Evolutionary conservation across 192 early-diverging fungal genomes (phyloP).

Genomic region (Umbelopsis isabellina): DNA sequence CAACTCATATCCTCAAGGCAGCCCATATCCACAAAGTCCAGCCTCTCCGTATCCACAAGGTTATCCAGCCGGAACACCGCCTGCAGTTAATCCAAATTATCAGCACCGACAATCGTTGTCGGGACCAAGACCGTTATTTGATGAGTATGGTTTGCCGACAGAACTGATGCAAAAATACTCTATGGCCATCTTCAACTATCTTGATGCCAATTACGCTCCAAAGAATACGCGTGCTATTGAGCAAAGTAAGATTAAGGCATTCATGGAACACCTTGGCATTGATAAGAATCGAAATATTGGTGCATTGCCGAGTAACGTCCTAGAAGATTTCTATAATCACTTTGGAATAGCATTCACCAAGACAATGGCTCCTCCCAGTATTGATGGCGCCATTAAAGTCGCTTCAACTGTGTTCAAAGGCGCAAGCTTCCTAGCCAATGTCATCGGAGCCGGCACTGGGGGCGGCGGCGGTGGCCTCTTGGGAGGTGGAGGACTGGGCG

Average conservation of each 20-base stretch:
- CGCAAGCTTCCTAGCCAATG: background rate
- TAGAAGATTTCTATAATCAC: background rate
- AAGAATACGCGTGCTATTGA: conserved; percentile 3
- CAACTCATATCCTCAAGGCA: background rate
- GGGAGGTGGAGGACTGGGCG: background rate
- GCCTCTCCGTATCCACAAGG: background rate
- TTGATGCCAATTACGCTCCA: background rate
- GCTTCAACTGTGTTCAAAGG: conserved; percentile 4
- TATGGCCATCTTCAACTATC: background rate
- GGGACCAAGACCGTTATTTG: background rate
- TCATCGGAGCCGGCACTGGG: background rate
- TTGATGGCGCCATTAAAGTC: background rate
- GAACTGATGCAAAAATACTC: background rate
- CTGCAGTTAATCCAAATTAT: background rate
- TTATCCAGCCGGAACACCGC: background rate
- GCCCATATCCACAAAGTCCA: background rate
- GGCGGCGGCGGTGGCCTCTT: background rate
- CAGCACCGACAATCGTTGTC: background rate
- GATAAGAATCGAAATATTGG: conserved; percentile 8
- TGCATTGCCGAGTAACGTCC: background rate
- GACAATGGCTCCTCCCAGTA: background rate
- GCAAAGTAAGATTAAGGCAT: conserved; percentile 4
- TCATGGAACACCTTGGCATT: background rate
- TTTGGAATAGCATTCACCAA: conserved; percentile 4
- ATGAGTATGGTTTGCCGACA: background rate